Conservation (phyloP, 805 yeast species). For the Cyberlindnera xylosilytica region DNA sequence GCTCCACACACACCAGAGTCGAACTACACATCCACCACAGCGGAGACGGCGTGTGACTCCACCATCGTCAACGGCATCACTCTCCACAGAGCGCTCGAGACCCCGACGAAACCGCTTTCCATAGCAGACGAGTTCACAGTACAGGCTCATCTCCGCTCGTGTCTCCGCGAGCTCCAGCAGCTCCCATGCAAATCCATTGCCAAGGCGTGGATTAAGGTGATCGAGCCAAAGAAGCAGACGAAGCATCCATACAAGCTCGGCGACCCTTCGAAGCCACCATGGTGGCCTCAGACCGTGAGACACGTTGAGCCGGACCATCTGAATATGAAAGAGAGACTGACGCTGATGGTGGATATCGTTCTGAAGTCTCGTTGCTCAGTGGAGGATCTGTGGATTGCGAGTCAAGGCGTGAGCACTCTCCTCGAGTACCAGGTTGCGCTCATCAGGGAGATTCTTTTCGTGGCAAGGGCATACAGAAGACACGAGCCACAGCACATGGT, state of each 20-base stretch:
- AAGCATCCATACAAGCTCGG: conserved; percentile 58
- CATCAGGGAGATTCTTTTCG: conserved; percentile 18
- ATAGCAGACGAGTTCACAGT: not conserved
- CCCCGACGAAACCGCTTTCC: not conserved
- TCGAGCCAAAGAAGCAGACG: conserved; percentile 68
- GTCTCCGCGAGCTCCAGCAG: conserved; percentile 33
- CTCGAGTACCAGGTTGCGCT: conserved; percentile 6
- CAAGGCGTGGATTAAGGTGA: conserved; percentile 61
- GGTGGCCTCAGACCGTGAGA: conserved; percentile 66
- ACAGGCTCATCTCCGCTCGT: conserved; percentile 10
- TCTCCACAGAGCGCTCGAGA: not conserved
- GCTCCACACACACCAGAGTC: conserved; percentile 51
- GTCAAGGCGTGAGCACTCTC: not conserved
- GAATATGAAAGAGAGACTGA: conserved; percentile 52
- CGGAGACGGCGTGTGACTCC: conserved; percentile 59
- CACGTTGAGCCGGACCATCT: conserved; percentile 78
- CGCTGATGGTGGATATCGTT: conserved; percentile 42
- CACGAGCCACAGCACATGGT: not conserved
- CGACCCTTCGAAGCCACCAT: conserved; percentile 47
- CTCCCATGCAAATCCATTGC: conserved; percentile 57
- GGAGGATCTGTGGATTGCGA: conserved; percentile 2
- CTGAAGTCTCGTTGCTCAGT: conserved; percentile 17
- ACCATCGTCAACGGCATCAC: not conserved
- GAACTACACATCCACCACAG: conserved; percentile 72
- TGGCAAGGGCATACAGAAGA: conserved; percentile 4